These are phyloP conservation scores for Tricholoma saponaceum DNA, from an alignment of 768 basidiomycete species.

Conservation along the genomic window DNA sequence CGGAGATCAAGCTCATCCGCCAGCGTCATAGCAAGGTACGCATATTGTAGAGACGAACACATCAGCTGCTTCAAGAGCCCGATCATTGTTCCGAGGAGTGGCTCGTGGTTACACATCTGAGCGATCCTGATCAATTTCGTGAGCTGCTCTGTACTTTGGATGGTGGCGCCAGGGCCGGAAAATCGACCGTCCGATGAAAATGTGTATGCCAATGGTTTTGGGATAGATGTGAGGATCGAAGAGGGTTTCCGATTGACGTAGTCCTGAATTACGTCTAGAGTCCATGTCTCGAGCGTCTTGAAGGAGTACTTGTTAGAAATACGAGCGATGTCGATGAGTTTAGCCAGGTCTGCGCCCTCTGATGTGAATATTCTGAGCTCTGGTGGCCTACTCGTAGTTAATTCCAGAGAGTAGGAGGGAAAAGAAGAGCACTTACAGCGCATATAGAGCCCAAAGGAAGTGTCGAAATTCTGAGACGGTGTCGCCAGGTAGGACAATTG, in stretches of 20 bases:
- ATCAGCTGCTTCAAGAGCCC: constrained; percentile 56
- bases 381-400: constrained; percentile 48
- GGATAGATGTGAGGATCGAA: constrained; percentile 42
- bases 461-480: constrained; percentile 62
- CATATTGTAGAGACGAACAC: constrained; percentile 58
- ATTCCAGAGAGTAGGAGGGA: not conserved
- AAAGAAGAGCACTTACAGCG: constrained; percentile 44
- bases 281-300: constrained; percentile 72
- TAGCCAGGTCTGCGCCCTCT: constrained; percentile 45
- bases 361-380: constrained; percentile 50
- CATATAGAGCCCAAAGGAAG: constrained; percentile 77
- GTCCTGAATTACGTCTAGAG: constrained; percentile 68
- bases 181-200: constrained; percentile 16
- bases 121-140: constrained; percentile 63
- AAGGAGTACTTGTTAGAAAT: constrained; percentile 74
- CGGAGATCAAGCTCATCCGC: constrained; percentile 67
- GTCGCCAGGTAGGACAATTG: constrained; percentile 61
- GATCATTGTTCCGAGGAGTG: constrained; percentile 58
- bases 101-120: constrained; percentile 60
- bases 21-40: constrained; percentile 69
- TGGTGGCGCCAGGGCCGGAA: constrained; percentile 12
- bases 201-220: constrained; percentile 31
- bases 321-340: constrained; percentile 58
- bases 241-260: constrained; percentile 58
- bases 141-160: constrained; percentile 42